phyloP scores from a whole-genome alignment of 805 yeast species.

The Ogataea neopini region DNA sequence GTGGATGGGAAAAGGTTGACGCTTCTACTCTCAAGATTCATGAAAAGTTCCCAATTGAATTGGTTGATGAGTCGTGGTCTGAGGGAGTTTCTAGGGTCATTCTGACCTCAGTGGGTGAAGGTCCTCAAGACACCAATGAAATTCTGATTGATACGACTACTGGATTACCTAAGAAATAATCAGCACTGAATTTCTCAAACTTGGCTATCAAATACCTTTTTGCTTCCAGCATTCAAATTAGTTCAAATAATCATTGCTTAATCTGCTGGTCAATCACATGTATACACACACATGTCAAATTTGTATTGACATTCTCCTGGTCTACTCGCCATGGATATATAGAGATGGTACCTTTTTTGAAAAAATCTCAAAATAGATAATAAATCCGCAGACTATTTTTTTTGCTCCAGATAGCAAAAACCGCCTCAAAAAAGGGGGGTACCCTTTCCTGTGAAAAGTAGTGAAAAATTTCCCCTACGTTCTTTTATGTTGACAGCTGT shows the following conservation, averaged over 20 bases:
- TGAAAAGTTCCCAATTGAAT: constrained; percentile 26
- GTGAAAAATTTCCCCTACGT: background rate
- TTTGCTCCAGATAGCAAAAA: background rate
- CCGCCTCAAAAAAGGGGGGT: background rate
- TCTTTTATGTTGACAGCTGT: background rate
- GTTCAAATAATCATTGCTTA: background rate
- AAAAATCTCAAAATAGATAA: background rate
- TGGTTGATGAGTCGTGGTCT: constrained; percentile 33
- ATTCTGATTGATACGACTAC: constrained; percentile 54
- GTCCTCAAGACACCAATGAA: constrained; percentile 67
- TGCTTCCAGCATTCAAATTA: background rate
- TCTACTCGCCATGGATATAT: background rate
- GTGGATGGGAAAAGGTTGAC: constrained; percentile 63
- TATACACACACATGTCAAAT: background rate
- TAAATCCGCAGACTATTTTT: background rate
- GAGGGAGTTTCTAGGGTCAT: constrained; percentile 81
- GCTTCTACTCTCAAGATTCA: constrained; percentile 16
- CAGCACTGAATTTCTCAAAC: background rate
- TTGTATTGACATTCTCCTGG: background rate
- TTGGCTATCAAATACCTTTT: background rate
- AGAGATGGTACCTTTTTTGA: background rate
- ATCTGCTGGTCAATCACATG: background rate
- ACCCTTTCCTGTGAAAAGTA: no score
- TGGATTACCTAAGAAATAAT: constrained; percentile 58
- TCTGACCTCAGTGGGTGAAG: constrained; percentile 82